These are phyloP conservation scores for Hanseniaspora valbyensis DNA, from an alignment of 805 yeast genomes.

Conservation along the genomic window DNA sequence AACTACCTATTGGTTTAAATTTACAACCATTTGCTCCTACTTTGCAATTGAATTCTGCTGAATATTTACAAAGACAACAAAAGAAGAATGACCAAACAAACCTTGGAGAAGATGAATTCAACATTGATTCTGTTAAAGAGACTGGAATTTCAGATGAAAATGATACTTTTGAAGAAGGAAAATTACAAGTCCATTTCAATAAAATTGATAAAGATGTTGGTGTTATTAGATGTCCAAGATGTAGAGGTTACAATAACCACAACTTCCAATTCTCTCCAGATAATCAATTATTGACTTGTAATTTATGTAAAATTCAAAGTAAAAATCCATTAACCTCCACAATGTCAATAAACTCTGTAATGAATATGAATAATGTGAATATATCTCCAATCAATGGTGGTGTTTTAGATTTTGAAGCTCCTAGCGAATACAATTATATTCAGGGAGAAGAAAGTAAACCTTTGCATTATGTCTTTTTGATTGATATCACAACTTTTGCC, in stretches of 20 bases:
- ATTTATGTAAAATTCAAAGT: conserved; percentile 72
- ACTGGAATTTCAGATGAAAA: conserved; percentile 13
- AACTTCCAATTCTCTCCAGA: conserved; percentile 48
- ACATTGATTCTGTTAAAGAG: neutral
- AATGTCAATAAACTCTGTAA: conserved; percentile 53
- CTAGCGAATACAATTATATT: conserved; percentile 52
- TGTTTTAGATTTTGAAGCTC: conserved; percentile 75
- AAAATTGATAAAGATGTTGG: conserved; percentile 32
- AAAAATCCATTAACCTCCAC: conserved; percentile 37
- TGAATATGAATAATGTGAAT: conserved; percentile 39
- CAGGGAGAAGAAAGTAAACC: conserved; percentile 35
- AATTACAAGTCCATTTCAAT: conserved; percentile 6
- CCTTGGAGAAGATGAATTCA: neutral
- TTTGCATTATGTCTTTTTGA: conserved; percentile 57
- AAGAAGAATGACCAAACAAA: neutral
- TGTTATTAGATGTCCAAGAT: conserved; percentile 83
- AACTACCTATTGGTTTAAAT: conserved; percentile 70
- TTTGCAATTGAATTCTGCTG: conserved; percentile 1
- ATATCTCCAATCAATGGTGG: conserved; percentile 75
- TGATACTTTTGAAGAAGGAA: conserved; percentile 26
- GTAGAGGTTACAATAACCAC: conserved; percentile 85
- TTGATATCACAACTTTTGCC: conserved; percentile 58
- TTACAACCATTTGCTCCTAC: conserved; percentile 77
- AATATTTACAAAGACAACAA: neutral
- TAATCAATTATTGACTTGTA: conserved; percentile 62